Evolutionary conservation across 2,329 filamentous ascomycete species (phyloP), one percentile per base, ranked within the genome.

Genomic region (Fusarium goolgardi): DNA sequence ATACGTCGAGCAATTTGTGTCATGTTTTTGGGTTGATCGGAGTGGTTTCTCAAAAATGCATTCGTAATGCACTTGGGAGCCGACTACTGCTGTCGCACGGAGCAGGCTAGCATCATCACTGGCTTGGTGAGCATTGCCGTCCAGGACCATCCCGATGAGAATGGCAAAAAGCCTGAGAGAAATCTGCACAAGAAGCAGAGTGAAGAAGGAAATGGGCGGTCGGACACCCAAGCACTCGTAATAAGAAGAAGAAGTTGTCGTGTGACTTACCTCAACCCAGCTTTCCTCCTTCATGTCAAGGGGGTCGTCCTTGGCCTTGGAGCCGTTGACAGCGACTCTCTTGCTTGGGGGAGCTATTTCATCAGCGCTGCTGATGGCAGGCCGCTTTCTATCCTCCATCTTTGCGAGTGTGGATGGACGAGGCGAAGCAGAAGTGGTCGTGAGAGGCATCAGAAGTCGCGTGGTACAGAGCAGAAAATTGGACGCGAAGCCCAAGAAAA

Each of bases 361-460:
- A 79, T 96, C 92, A 76, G 88, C 84, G 78, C 91, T 91, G 81
- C 88, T 86, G 74, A 91, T 87, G 78, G 94, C 92, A 78, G 94
- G 91, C 88, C 96, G 90, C 88, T 99, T 99, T 88, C 96, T 93
- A 85, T 98, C 96, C 87, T 99, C 96, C 95, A 98, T 99, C 88
- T 96, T 97, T 85, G 89, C 85, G 83, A 92, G 86, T 86, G 90
- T 90, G 84, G 93, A 91, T 85, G 91, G 88, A 87, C 89, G 88
- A 85, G 90, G 86, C 78, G 82, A 81, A 81, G 90, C 85, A 81
- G 89, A 87, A 74, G 88, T 86, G 83, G 92, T 91, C 83, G 92
- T 89, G 87, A 92, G 88, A 90, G 90, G 90, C 93, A 96, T 96
- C 87, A 93, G 91, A 90, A 86, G 72, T 77, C 72, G 73, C 75